phyloP scores from a whole-genome alignment of 1,284 basidiomycete genomes.

The Fereydounia khargensis region DNA sequence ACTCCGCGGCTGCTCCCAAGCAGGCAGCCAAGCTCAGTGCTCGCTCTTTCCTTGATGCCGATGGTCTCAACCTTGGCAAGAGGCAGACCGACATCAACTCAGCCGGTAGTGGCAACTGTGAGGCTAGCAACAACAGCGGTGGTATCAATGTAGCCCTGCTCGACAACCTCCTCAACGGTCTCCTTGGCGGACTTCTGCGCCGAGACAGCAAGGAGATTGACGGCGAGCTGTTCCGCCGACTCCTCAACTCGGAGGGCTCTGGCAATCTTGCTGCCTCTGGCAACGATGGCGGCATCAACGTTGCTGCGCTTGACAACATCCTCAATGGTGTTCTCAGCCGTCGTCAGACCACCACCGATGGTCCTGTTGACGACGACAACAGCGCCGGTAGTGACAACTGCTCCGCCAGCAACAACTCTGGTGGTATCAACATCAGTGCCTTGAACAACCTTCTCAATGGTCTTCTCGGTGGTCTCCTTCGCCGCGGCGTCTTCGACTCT shows the following conservation, averaged over 20 bases:
- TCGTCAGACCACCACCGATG: no score
- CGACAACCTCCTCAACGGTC: constrained; percentile 38
- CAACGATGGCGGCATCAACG: neutral
- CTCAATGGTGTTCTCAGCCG: neutral
- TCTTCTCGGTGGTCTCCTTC: neutral
- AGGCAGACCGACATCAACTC: constrained; percentile 9
- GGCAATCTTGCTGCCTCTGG: neutral
- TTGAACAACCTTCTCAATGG: neutral
- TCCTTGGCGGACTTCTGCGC: constrained; percentile 19
- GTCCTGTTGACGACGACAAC: no score
- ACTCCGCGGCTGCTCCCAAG: constrained; percentile 8
- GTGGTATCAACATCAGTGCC: neutral
- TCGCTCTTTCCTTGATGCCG: constrained; percentile 23
- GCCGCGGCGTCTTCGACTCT: neutral
- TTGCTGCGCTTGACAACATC: neutral
- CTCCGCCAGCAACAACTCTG: neutral
- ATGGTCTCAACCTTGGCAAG: constrained; percentile 33
- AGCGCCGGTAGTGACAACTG: neutral
- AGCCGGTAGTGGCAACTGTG: constrained; percentile 21
- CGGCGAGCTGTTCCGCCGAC: neutral
- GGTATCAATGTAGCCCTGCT: constrained; percentile 35
- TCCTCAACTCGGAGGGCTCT: neutral
- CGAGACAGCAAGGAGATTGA: no score
- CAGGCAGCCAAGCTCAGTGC: constrained; percentile 32
- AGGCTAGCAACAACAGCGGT: constrained; percentile 23